Evolutionary conservation across 768 basidiomycete species (phyloP), one percentile per base, ranked within the genome.

Genomic region (Mycena vitilis): DNA sequence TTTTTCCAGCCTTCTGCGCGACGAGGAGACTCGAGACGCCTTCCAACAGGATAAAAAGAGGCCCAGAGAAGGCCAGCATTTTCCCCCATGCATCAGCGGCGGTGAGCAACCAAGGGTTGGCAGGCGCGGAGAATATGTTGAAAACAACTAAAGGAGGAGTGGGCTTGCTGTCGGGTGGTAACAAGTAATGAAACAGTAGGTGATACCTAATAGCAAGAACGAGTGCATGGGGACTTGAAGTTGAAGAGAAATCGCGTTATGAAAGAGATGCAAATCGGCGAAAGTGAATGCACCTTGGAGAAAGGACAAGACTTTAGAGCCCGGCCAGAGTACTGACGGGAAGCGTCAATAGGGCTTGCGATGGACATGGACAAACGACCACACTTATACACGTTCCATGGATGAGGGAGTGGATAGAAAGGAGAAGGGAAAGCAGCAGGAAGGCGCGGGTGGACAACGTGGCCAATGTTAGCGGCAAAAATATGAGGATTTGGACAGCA

Each of bases 11-110:
- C 75, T 89, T 92, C 78, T 95, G 94, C 1, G 87, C 91, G 11
- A 95, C 91, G 25, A 96, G 84, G 68, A 96, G 79, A 74, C 92
- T 94, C 16, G 94, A 95, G 64, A 96, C 82, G 44, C 93, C 92
- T 75, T 96, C 95, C 84, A 95, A 85, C 54, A 88, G 84, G 63
- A 95, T 91, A 78, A 95, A 95, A 49, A 91, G 78, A 2, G 94
- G 94, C 3, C 92, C 91, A 1, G 88, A 91, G 74, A 90, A 85
- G 1, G 86, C 88, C 68, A 96, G 81, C 44, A 89, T 81, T 30
- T 83, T 86, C 0, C 90, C 93, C 95, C 95, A 96, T 83, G 87
- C 88, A 51, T 84, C 82, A 11, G 89, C 86, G 18, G 89, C 86
- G 15, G 81, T 84, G 12, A 85, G 71, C 8, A 95, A 76, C 77